Evolutionary conservation across 202 grass and related monocot genomes (phyloP), one percentile per base, ranked within the genome.

Genomic region (Zizania palustris): DNA sequence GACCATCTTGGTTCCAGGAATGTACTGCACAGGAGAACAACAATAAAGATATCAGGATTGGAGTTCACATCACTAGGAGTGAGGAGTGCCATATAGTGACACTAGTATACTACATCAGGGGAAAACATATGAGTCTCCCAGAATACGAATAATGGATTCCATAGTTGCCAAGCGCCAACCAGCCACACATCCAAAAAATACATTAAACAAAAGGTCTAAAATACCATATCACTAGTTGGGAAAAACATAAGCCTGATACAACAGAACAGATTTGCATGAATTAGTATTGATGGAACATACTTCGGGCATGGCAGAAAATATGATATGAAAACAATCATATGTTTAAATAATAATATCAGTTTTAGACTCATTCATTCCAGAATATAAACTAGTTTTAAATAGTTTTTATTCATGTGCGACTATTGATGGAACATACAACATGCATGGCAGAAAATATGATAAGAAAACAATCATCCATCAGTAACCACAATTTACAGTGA

Each of bases 1-100:
- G 20, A 94, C 88, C 88, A 91, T 94, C 88, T 91, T 94, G 53
- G 91, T 94, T 83, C 85, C 88, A 86, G 91, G 88, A 84, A 94
- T 94, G 75, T 94, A 94, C 91, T 94, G 88, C 81, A 84, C 36
- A 68, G 4, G 45, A 45, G 7, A 72, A 63, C 16, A 87, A 55
- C 35, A 80, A n/a, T 18, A 6, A 64, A 16, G 14, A 72, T 45
- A 10, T 2, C 10, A 40, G 1, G 33, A 11, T 28, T 28, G 28
- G 28, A 28, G 28, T 28, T 28, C 28, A 28, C 28, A 28, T 28
- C 28, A n/a, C 28, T 2, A 28, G 28, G 16, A 51, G 3, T 19
- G 16, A 6, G 3, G 1, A 0, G 0, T 9, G 42, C 7, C 10
- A 56, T 9, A 50, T 53, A 42, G 36, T 9, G 39, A 63, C 14